phyloP scores from a whole-genome alignment of 495 filamentous ascomycete genomes.

The Acidiella bohemica region DNA sequence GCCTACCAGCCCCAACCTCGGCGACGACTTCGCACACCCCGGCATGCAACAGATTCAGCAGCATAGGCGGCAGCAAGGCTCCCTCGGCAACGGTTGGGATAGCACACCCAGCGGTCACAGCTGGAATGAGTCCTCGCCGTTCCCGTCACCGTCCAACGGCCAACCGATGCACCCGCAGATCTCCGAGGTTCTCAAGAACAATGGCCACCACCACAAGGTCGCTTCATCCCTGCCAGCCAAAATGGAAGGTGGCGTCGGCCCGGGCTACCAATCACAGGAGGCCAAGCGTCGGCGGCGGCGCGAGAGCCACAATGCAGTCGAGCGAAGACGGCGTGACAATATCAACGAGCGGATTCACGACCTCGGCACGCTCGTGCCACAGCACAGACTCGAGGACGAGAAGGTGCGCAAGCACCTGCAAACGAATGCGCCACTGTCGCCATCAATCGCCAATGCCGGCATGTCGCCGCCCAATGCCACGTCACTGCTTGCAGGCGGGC shows the following conservation, averaged over 20 bases:
- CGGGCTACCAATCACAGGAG: slow-evolving; percentile 59
- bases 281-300: slow-evolving; percentile 79
- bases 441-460: slow-evolving; percentile 48
- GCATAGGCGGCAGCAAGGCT: slow-evolving; percentile 14
- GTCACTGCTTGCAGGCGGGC: slow-evolving; percentile 74
- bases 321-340: slow-evolving; percentile 87
- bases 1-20: slow-evolving; percentile 63
- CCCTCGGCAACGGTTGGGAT: slow-evolving; percentile 42
- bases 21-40: slow-evolving; percentile 40
- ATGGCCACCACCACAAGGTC: slow-evolving; percentile 37
- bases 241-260: slow-evolving; percentile 43
- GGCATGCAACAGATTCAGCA: slow-evolving; percentile 27
- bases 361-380: slow-evolving; percentile 79
- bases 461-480: slow-evolving; percentile 64
- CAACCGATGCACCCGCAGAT: slow-evolving; percentile 43
- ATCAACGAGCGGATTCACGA: slow-evolving; percentile 99
- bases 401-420: slow-evolving; percentile 88
- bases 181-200: slow-evolving; percentile 54
- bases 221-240: slow-evolving; percentile 59
- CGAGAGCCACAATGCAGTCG: slow-evolving; percentile 92
- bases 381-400: slow-evolving; percentile 89
- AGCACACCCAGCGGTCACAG: slow-evolving; percentile 66
- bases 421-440: slow-evolving; percentile 77
- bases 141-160: slow-evolving; percentile 37
- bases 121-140: slow-evolving; percentile 61